Conservation (phyloP, 140 eudicot genomes). For the Erigeron philadelphicus region DNA sequence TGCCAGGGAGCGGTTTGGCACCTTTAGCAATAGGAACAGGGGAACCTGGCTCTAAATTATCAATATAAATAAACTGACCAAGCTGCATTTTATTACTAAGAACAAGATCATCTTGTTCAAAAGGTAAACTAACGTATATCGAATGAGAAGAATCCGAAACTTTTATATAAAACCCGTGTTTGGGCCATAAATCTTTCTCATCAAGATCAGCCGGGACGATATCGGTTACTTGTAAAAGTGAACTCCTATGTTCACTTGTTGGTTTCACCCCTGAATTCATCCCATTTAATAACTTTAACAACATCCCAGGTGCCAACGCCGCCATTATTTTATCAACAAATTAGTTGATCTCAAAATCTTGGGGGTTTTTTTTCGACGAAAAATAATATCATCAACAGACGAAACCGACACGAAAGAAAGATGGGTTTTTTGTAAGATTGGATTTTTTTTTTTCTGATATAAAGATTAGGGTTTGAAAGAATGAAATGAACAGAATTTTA, state of each 20-base stretch:
- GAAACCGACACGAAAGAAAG: neutral
- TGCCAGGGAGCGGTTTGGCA: constrained; percentile 73
- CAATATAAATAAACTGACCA: constrained; percentile 89
- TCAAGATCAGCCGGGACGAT: constrained; percentile 95
- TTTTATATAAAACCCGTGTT: constrained; percentile 80
- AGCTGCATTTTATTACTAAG: constrained; percentile 86
- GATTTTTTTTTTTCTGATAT: neutral
- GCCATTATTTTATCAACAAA: constrained; percentile 48
- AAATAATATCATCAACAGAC: neutral
- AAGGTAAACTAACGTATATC: constrained; percentile 70
- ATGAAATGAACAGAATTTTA: constrained; percentile 5
- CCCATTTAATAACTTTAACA: constrained; percentile 65
- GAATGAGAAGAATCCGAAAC: constrained; percentile 93
- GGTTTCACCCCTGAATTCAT: constrained; percentile 73
- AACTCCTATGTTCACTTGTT: constrained; percentile 73
- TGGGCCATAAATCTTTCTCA: constrained; percentile 75
- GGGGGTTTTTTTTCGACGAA: neutral
- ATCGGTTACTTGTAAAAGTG: constrained; percentile 80
- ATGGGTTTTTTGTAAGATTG: neutral
- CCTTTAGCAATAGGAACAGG: constrained; percentile 84
- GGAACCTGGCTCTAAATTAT: constrained; percentile 72
- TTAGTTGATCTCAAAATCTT: constrained; percentile 14
- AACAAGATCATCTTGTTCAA: constrained; percentile 89
- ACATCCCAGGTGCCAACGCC: constrained; percentile 75
- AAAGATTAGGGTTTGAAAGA: constrained; percentile 17